phyloP scores from a whole-genome alignment of 2,329 filamentous ascomycete genomes.

The Tolypocladium amazonense region DNA sequence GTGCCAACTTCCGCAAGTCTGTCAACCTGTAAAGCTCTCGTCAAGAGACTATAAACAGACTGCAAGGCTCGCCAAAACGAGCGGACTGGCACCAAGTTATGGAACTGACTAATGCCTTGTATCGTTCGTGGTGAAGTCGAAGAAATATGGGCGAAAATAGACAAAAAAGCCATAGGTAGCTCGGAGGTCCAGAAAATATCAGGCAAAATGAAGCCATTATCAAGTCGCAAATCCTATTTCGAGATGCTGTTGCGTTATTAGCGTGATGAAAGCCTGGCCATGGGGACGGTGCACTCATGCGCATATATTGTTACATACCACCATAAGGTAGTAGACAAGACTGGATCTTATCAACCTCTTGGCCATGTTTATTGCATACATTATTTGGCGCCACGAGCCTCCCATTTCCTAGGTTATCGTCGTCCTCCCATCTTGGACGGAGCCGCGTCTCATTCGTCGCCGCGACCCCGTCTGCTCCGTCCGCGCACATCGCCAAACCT shows the following conservation, averaged over 20 bases:
- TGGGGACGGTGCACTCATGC: neutral
- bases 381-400: too few relatives aligned
- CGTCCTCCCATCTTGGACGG: too few relatives aligned
- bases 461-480: too few relatives aligned
- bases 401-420: too few relatives aligned
- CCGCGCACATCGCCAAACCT: too few relatives aligned
- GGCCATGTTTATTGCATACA: too few relatives aligned
- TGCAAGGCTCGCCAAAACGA: neutral
- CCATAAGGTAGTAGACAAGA: too few relatives aligned
- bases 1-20: conserved; percentile 80
- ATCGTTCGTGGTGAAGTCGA: neutral
- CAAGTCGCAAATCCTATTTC: neutral
- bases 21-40: conserved; percentile 62
- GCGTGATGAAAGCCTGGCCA: neutral
- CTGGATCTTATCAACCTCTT: too few relatives aligned
- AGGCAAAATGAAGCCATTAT: neutral
- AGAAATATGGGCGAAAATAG: neutral
- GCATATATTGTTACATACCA: too few relatives aligned
- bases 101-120: neutral
- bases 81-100: neutral
- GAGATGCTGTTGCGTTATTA: neutral
- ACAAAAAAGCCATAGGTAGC: neutral
- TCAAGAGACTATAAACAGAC: neutral
- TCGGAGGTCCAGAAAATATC: neutral
- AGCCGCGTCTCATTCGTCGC: too few relatives aligned